A percentile compares a stretch with the other conserved stretches of the same genome.
Conservation (phyloP, 176 grass and related monocot genomes). For the Calamus simplicifolius region DNA sequence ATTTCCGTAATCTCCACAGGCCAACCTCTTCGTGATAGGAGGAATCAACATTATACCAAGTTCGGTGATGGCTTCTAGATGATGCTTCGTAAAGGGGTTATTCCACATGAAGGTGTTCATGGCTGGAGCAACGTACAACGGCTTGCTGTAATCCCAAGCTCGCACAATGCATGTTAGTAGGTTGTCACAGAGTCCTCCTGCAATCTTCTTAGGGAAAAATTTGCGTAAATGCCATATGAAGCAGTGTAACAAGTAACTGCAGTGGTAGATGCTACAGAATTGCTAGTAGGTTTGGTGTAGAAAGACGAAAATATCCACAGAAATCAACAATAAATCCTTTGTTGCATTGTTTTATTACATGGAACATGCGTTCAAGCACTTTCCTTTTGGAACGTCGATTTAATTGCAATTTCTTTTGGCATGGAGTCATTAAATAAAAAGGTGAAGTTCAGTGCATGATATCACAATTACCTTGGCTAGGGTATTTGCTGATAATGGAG, state of each 20-base stretch:
- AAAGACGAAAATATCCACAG: too few relatives aligned
- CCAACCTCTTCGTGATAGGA: constrained; percentile 55
- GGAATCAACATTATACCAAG: constrained; percentile 62
- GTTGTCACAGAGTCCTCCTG: constrained; percentile 84
- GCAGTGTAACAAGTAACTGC: neutral
- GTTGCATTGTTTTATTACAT: too few relatives aligned
- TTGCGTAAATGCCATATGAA: neutral
- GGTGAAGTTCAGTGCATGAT: too few relatives aligned
- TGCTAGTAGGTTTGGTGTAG: too few relatives aligned
- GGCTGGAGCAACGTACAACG: constrained; percentile 71
- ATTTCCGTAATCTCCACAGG: constrained; percentile 76
- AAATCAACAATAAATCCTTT: too few relatives aligned
- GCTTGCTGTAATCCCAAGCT: constrained; percentile 86
- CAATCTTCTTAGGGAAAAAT: constrained; percentile 24
- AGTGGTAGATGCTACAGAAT: too few relatives aligned
- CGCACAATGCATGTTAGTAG: constrained; percentile 84
- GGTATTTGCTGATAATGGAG: constrained; percentile 84
- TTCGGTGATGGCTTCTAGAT: constrained; percentile 46
- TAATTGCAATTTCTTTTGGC: too few relatives aligned
- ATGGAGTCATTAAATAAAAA: too few relatives aligned
- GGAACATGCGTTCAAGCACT: too few relatives aligned
- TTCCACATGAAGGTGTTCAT: constrained; percentile 98
- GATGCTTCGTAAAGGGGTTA: constrained; percentile 66
- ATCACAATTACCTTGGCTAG: constrained; percentile 58
- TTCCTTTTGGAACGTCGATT: too few relatives aligned